phyloP scores from a whole-genome alignment of 202 grass and related monocot genomes.

The Dendrocalamus latiflorus region DNA sequence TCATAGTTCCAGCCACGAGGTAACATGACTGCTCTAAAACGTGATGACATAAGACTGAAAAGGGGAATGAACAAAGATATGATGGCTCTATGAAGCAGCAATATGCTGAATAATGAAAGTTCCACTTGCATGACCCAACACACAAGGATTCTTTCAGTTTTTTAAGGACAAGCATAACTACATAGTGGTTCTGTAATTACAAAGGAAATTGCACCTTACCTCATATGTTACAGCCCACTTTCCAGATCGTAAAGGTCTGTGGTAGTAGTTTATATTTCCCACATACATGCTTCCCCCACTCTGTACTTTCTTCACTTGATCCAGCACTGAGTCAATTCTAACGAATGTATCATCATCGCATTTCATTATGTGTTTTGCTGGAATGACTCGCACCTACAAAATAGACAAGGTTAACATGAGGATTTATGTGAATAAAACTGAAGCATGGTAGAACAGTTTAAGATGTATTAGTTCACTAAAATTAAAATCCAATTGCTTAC shows the following conservation, averaged over 20 bases:
- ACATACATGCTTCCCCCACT: slow-evolving; percentile 49
- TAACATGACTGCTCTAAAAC: neutral
- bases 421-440: neutral
- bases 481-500: slow-evolving; percentile 32
- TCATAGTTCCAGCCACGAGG: neutral
- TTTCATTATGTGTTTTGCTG: slow-evolving; percentile 74
- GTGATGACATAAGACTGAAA: neutral
- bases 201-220: slow-evolving; percentile 38
- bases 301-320: slow-evolving; percentile 57
- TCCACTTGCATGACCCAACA: neutral
- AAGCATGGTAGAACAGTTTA: neutral
- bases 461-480: neutral
- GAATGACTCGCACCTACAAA: slow-evolving; percentile 51
- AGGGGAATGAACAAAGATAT: neutral
- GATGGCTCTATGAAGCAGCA: neutral
- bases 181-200: neutral
- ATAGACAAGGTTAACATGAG: neutral
- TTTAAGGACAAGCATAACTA: neutral
- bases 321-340: slow-evolving; percentile 55
- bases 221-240: slow-evolving; percentile 83
- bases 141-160: neutral
- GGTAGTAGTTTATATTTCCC: slow-evolving; percentile 81
- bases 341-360: slow-evolving; percentile 74
- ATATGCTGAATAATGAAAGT: neutral
- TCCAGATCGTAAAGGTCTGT: slow-evolving; percentile 56